These are phyloP conservation scores for Tolypocladium tropicale DNA, from an alignment of 2,329 filamentous ascomycete genomes.

Conservation along the genomic window DNA sequence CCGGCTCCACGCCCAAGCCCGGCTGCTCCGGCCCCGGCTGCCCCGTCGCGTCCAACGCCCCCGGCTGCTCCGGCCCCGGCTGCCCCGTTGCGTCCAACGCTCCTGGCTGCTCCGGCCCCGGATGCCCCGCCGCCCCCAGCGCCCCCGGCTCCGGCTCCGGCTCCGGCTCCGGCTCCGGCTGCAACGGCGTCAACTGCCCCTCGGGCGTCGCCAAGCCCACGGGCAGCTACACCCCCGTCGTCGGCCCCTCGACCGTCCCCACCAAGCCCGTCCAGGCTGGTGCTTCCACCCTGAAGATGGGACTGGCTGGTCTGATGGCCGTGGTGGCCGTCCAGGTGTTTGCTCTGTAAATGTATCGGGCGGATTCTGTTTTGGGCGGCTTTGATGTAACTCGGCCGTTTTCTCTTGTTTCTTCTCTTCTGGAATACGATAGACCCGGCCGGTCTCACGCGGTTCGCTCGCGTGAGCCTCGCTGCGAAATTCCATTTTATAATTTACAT, in stretches of 20 bases:
- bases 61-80: constrained; percentile 13
- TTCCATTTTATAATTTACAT: not conserved
- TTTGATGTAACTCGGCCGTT: not conserved
- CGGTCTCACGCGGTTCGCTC: too few species aligned
- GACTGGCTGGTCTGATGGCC: constrained; percentile 15
- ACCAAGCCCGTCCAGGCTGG: constrained; percentile 34
- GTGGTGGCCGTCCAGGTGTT: constrained; percentile 16
- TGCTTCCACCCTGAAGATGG: constrained; percentile 22
- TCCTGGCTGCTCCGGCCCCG: constrained; percentile 11
- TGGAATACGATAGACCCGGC: not conserved
- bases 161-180: constrained; percentile 2
- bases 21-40: constrained; percentile 14
- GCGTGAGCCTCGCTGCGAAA: not conserved
- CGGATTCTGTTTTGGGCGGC: not conserved
- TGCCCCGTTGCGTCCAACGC: constrained; percentile 4
- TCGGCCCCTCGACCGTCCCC: constrained; percentile 9
- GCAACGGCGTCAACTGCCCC: constrained; percentile 4
- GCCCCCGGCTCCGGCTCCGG: constrained; percentile 1
- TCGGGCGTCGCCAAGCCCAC: constrained; percentile 10
- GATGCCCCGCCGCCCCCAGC: constrained; percentile 5
- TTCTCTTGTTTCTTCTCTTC: not conserved
- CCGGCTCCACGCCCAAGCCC: constrained; percentile 7
- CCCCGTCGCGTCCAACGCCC: constrained; percentile 2
- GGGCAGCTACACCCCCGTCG: constrained; percentile 4
- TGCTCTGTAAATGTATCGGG: constrained; percentile 11